A percentile compares a stretch with the other conserved stretches of the same genome.
Conservation (phyloP, 768 basidiomycete species). For the Russula griseocarnosa region DNA sequence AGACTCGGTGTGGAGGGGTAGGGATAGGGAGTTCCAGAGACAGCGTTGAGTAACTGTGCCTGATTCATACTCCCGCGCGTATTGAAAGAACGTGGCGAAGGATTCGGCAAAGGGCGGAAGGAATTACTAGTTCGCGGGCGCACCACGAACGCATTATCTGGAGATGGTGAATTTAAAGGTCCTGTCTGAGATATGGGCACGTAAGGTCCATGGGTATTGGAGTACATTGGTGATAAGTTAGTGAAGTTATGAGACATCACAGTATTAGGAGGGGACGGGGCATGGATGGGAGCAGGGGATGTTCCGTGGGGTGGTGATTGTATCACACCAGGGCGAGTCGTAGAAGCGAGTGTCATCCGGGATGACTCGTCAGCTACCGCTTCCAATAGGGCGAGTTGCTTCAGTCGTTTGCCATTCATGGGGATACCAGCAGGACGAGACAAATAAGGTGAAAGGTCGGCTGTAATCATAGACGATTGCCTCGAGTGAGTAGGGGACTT, state of each 20-base stretch:
- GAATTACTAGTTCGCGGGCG: slow-evolving; percentile 40
- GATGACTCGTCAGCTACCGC: slow-evolving; percentile 71
- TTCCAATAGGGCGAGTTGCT: slow-evolving; percentile 68
- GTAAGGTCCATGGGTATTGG: slow-evolving; percentile 28
- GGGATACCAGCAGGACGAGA: slow-evolving; percentile 51
- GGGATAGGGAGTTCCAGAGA: slow-evolving; percentile 37
- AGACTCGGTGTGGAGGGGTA: slow-evolving; percentile 20
- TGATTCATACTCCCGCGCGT: slow-evolving; percentile 50
- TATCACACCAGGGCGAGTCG: slow-evolving; percentile 28
- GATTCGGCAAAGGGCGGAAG: slow-evolving; percentile 31
- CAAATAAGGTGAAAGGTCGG: slow-evolving; percentile 70
- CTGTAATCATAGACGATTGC: slow-evolving; percentile 45
- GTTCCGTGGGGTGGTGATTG: slow-evolving; percentile 2
- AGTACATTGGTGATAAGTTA: slow-evolving; percentile 30
- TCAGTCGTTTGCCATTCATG: slow-evolving; percentile 57
- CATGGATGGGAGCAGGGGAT: slow-evolving; percentile 4
- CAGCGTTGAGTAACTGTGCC: slow-evolving; percentile 44
- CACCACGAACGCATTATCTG: slow-evolving; percentile 34
- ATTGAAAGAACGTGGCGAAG: slow-evolving; percentile 24
- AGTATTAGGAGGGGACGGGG: slow-evolving; percentile 17
- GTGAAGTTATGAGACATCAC: slow-evolving; percentile 26
- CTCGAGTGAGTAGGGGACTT: slow-evolving; percentile 34
- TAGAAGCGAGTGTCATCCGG: slow-evolving; percentile 43
- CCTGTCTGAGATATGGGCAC: slow-evolving; percentile 22
- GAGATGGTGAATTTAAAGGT: slow-evolving; percentile 20